Evolutionary conservation across 495 filamentous ascomycete genomes (phyloP).

Genomic region (Aspergillus baeticus): DNA sequence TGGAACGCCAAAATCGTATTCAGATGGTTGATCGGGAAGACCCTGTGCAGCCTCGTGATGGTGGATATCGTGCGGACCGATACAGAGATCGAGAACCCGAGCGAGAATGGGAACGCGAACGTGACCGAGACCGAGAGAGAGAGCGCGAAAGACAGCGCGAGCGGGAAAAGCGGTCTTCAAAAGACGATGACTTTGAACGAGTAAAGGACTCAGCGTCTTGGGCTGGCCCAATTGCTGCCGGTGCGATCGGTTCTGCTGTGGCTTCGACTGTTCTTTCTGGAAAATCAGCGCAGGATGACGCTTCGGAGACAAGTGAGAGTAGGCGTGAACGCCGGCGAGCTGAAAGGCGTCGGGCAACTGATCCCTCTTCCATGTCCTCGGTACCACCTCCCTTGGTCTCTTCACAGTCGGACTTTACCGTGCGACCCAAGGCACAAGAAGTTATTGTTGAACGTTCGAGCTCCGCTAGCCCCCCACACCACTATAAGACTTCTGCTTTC

Average conservation of each 20-base stretch:
- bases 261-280: slow-evolving; percentile 39
- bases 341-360: slow-evolving; percentile 31
- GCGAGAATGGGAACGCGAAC: slow-evolving; percentile 3
- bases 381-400: not conserved
- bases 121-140: not conserved
- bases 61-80: slow-evolving; percentile 11
- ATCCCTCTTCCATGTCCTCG: slow-evolving; percentile 14
- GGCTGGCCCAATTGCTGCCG: slow-evolving; percentile 47
- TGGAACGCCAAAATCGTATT: slow-evolving; percentile 26
- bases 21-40: slow-evolving; percentile 35
- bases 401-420: slow-evolving; percentile 19
- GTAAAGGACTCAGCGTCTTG: slow-evolving; percentile 31
- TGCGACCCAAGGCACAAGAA: slow-evolving; percentile 13
- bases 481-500: slow-evolving; percentile 24
- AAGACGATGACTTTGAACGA: slow-evolving; percentile 14
- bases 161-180: slow-evolving; percentile 13
- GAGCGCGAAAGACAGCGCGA: not conserved
- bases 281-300: slow-evolving; percentile 39
- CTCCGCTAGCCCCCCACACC: slow-evolving; percentile 14
- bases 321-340: slow-evolving; percentile 35
- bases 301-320: slow-evolving; percentile 29
- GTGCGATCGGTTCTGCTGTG: slow-evolving; percentile 45
- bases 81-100: not conserved
- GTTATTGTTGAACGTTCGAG: slow-evolving; percentile 7
- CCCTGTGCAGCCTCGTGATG: slow-evolving; percentile 18